Evolutionary conservation across 306 rosid genomes (phyloP).

Genomic region (Begonia masoniana): DNA sequence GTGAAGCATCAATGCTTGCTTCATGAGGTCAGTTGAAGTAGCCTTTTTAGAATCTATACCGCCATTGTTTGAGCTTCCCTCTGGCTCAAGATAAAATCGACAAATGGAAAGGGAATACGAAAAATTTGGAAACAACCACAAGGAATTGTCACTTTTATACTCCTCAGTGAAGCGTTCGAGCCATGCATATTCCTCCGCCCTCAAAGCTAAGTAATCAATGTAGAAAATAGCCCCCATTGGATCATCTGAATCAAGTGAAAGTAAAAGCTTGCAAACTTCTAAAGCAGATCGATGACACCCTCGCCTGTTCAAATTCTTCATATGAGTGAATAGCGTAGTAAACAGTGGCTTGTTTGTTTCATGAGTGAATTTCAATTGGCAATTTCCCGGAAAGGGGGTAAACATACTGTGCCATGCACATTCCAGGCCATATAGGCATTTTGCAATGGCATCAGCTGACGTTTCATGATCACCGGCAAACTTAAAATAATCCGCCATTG

Average conservation of each 20-base stretch:
- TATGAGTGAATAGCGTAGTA: slow-evolving; percentile 64
- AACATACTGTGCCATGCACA: slow-evolving; percentile 93
- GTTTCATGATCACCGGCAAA: slow-evolving; percentile 84
- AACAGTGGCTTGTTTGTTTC: slow-evolving; percentile 68
- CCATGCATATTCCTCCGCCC: slow-evolving; percentile 93
- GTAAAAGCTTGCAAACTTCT: slow-evolving; percentile 86
- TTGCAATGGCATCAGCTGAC: slow-evolving; percentile 75
- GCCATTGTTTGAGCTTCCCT: slow-evolving; percentile 26
- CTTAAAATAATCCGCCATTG: slow-evolving; percentile 86
- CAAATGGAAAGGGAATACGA: slow-evolving; percentile 80
- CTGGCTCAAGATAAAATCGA: slow-evolving; percentile 65
- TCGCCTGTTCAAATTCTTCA: slow-evolving; percentile 83
- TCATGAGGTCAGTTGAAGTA: slow-evolving; percentile 69
- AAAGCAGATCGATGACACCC: slow-evolving; percentile 97
- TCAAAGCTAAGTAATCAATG: slow-evolving; percentile 72
- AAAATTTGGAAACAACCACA: slow-evolving; percentile 88
- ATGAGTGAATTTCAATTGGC: slow-evolving; percentile 69
- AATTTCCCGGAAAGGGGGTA: slow-evolving; percentile 75
- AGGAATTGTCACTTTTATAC: slow-evolving; percentile 65
- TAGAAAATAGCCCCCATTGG: slow-evolving; percentile 91
- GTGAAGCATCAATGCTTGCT: slow-evolving; percentile 97
- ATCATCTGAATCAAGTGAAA: slow-evolving; percentile 81
- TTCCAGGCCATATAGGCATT: slow-evolving; percentile 77
- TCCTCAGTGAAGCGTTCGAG: slow-evolving; percentile 74
- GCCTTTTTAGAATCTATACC: slow-evolving; percentile 28